phyloP scores from a whole-genome alignment of 2,329 filamentous ascomycete genomes.

The Colletotrichum tofieldiae region DNA sequence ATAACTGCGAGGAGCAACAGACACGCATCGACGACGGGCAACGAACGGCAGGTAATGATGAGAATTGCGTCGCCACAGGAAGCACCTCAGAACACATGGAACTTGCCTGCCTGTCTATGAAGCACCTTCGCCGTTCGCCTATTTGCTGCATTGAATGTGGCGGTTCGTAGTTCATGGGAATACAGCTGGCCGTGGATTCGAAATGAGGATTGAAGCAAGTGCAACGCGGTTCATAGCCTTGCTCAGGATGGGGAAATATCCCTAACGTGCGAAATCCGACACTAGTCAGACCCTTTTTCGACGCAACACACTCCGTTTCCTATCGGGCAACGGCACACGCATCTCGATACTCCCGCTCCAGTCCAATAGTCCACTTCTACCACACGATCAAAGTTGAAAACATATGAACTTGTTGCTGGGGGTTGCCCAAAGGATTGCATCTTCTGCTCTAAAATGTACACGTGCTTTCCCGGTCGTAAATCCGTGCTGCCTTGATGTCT shows the following conservation, averaged over 20 bases:
- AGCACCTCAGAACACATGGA: not conserved
- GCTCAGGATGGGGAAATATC: not conserved
- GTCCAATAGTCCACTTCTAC: not conserved
- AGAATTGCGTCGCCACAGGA: not conserved
- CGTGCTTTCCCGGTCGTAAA: slow-evolving; percentile 32
- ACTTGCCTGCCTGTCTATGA: not conserved
- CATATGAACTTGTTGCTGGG: slow-evolving; percentile 38
- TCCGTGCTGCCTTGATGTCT: not conserved
- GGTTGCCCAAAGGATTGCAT: slow-evolving; percentile 34
- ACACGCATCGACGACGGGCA: not conserved
- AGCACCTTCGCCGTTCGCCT: not conserved
- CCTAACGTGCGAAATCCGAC: not conserved
- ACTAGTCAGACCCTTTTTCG: not conserved
- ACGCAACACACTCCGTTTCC: not conserved
- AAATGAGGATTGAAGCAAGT: not conserved
- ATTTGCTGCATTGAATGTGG: not conserved
- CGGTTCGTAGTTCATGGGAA: not conserved
- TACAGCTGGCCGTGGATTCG: not conserved
- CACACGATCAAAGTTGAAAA: not conserved
- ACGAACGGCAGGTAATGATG: not conserved
- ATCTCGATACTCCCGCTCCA: not conserved
- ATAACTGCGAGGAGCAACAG: not conserved
- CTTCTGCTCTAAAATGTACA: slow-evolving; percentile 43
- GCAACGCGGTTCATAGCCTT: not conserved
- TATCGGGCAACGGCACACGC: not conserved